Percentiles rank a stretch among this genome's conserved stretches.
Evolutionary conservation across 2,329 filamentous ascomycete species (phyloP).

Genomic region (Sclerotinia glacialis): DNA sequence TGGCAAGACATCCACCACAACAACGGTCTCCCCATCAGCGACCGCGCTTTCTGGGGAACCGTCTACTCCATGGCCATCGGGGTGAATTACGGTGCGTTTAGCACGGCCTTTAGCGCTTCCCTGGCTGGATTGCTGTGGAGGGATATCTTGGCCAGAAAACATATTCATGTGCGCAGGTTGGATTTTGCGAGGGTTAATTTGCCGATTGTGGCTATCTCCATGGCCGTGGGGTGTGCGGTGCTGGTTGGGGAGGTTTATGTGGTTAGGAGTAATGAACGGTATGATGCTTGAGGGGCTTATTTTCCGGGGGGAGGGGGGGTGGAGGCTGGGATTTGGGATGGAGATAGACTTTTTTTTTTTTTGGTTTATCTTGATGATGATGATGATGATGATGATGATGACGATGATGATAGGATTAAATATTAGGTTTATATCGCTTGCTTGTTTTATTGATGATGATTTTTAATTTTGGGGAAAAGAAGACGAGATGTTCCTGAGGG

Average conservation of each 20-base stretch:
- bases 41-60: constrained; percentile 70
- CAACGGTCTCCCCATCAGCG: constrained; percentile 50
- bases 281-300: background rate
- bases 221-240: constrained; percentile 61
- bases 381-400: too few relatives aligned
- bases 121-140: constrained; percentile 70
- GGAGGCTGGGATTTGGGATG: background rate
- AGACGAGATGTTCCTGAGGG: too few relatives aligned
- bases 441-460: background rate
- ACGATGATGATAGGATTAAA: background rate
- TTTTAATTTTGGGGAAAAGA: too few relatives aligned
- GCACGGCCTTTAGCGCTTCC: constrained; percentile 68
- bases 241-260: constrained; percentile 65
- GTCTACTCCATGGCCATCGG: constrained; percentile 73
- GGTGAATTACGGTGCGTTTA: constrained; percentile 74
- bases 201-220: constrained; percentile 67
- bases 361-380: too few relatives aligned
- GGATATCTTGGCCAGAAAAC: constrained; percentile 65
- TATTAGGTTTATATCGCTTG: background rate
- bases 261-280: constrained; percentile 40
- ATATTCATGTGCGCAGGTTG: constrained; percentile 60
- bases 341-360: background rate
- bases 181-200: constrained; percentile 69
- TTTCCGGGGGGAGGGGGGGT: background rate
- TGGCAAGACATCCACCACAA: constrained; percentile 60